Evolutionary conservation across 2,329 filamentous ascomycete genomes (phyloP), one percentile per base, ranked within the genome.

Genomic region (Aspergillus ustus): DNA sequence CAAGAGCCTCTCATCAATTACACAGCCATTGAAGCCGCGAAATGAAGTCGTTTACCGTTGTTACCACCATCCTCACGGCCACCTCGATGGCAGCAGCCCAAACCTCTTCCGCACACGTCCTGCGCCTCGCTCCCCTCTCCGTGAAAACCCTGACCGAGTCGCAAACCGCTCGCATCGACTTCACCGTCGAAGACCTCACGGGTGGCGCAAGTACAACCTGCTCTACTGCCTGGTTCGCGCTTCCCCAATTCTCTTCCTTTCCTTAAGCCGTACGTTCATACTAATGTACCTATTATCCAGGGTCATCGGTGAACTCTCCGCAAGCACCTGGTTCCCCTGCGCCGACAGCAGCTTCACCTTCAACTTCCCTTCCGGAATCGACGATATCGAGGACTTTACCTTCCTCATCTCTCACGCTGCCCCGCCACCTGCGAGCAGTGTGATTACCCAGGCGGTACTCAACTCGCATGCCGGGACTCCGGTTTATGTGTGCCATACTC

Each of bases 141-240:
- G 52, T 54, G 8, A 54, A 54, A 37, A 44, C 52, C 20, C 34
- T 44, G 1, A 54, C 19, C 20, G 52, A 54, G 34, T 44, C 34
- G 34, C 52, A 45, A 29, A 54, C 34, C 19, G 52, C 34, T n/a
- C 52, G 52, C 3, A 54, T 54, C 34, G 52, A 54, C 40, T 44
- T 54, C 19, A 44, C 52, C 19, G 20, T 54, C 34, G 29, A 54
- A 19, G 52, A 44, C 13, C 34, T n/a, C 52, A 28, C 6, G 1
- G 19, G 31, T 11, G 34, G 52, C 20, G 52, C 52, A 25, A 7
- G 2, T 19, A 54, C 34, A 9, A 54, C 37, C 52, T 54, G 34
- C 20, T 43, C 34, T 43, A 44, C 52, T 25, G 52, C 52, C 19
- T 54, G 34, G 34, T 54, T 44, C 11, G 25, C 13, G 6, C 22